Percentiles rank a stretch among this genome's conserved stretches.
Conservation (phyloP, 192 early-diverging fungal species). For the Backusella sp. region DNA sequence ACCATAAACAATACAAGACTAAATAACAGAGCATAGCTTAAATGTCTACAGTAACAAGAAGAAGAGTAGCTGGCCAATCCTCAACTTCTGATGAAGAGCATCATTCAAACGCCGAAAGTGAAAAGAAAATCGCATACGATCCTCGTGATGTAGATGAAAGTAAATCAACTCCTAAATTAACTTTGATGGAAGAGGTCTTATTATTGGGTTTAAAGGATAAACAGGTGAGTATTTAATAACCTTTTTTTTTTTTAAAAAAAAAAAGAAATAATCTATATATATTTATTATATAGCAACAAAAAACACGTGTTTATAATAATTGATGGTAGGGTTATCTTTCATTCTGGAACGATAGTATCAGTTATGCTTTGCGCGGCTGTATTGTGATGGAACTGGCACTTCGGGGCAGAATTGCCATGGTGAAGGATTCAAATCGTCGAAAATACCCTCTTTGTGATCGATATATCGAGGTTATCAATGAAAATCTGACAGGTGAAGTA, state of each 20-base stretch:
- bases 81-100: slow-evolving; percentile 13
- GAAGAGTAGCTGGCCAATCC: slow-evolving; percentile 21
- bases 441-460: slow-evolving; percentile 78
- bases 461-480: slow-evolving; percentile 80
- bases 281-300: not conserved
- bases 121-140: slow-evolving; percentile 48
- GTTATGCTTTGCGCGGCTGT: slow-evolving; percentile 91
- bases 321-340: slow-evolving; percentile 83
- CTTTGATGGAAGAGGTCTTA: slow-evolving; percentile 95
- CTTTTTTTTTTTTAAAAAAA: not conserved
- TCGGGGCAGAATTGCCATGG: slow-evolving; percentile 82
- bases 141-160: slow-evolving; percentile 54
- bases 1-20: not conserved
- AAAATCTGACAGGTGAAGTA: slow-evolving; percentile 87
- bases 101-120: slow-evolving; percentile 10
- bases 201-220: slow-evolving; percentile 93
- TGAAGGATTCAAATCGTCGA: slow-evolving; percentile 80
- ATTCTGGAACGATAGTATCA: slow-evolving; percentile 99
- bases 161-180: slow-evolving; percentile 61
- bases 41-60: slow-evolving; percentile 34
- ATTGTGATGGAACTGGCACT: slow-evolving; percentile 97
- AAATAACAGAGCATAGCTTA: not conserved
- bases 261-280: not conserved
- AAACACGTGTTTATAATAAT: slow-evolving; percentile 12
- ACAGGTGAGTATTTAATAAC: slow-evolving; percentile 52